phyloP scores from a whole-genome alignment of 306 rosid genomes.

The Prunus davidiana region DNA sequence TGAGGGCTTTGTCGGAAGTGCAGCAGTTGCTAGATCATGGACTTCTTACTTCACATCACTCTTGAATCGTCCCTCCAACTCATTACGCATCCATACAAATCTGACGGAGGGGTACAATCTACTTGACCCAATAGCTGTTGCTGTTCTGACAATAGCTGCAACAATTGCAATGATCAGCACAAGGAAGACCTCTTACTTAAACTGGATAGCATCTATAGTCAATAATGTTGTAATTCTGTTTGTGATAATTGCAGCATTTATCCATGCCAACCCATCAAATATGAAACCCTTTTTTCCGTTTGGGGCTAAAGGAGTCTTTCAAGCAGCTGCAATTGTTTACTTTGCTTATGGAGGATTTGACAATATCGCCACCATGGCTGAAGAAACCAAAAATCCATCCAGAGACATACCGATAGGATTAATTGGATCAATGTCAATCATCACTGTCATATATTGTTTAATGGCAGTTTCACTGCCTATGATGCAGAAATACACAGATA shows the following conservation, averaged over 20 bases:
- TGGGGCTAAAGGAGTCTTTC: conserved; percentile 58
- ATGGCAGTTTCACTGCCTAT: conserved; percentile 68
- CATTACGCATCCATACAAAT: conserved; percentile 47
- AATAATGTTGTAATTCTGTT: conserved; percentile 49
- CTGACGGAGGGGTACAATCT: conserved; percentile 50
- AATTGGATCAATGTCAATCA: conserved; percentile 70
- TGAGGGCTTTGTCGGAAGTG: conserved; percentile 57
- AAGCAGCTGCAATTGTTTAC: conserved; percentile 66
- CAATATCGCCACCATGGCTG: conserved; percentile 65
- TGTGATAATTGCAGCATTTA: conserved; percentile 50
- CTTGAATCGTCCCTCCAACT: conserved; percentile 44
- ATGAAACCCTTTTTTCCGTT: conserved; percentile 56
- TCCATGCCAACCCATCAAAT: conserved; percentile 49
- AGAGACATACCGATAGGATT: conserved; percentile 68
- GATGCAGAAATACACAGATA: conserved; percentile 73
- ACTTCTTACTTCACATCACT: conserved; percentile 72
- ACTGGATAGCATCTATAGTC: conserved; percentile 69
- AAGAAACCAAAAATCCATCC: conserved; percentile 72
- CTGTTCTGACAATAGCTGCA: conserved; percentile 37
- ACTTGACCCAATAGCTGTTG: conserved; percentile 70
- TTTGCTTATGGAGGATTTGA: conserved; percentile 83
- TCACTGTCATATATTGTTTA: conserved; percentile 59
- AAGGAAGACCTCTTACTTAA: conserved; percentile 54
- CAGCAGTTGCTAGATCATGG: conserved; percentile 74
- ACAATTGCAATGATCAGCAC: conserved; percentile 63